phyloP scores from a whole-genome alignment of 352 stramenopile species.

The Peronosclerospora sorghi region DNA sequence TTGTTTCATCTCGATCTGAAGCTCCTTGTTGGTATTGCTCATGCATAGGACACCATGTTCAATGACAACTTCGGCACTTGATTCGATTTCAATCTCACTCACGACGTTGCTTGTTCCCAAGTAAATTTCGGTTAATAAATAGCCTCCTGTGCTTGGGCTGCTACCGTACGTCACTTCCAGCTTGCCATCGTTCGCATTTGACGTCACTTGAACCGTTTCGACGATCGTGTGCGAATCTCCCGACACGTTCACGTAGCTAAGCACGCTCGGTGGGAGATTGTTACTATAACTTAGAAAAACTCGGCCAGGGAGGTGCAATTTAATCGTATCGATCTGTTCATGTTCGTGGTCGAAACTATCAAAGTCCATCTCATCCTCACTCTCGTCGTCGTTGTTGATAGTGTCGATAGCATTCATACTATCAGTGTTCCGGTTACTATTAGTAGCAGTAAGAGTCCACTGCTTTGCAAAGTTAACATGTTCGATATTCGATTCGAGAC shows the following conservation, averaged over 20 bases:
- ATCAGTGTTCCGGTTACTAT: too few relatives aligned
- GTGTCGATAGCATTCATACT: not conserved
- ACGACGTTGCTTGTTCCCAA: slow-evolving; percentile 13
- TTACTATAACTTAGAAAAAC: slow-evolving; percentile 22
- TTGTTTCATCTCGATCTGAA: slow-evolving; percentile 16
- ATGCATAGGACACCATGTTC: slow-evolving; percentile 19
- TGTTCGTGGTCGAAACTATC: too few relatives aligned
- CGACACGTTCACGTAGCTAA: slow-evolving; percentile 29
- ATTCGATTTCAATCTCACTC: slow-evolving; percentile 18
- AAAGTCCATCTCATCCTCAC: too few relatives aligned
- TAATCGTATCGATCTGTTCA: slow-evolving; percentile 13
- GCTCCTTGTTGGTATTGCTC: slow-evolving; percentile 13
- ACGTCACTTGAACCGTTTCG: slow-evolving; percentile 12
- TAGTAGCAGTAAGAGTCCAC: slow-evolving; percentile 18
- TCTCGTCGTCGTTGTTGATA: too few relatives aligned
- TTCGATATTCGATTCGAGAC: slow-evolving; percentile 5
- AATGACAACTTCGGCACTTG: slow-evolving; percentile 17
- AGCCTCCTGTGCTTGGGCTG: slow-evolving; percentile 10
- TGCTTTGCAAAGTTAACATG: slow-evolving; percentile 19
- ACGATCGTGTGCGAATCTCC: slow-evolving; percentile 17
- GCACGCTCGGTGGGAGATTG: slow-evolving; percentile 12
- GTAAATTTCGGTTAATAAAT: slow-evolving; percentile 24
- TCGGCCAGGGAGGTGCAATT: slow-evolving; percentile 15
- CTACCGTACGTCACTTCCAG: slow-evolving; percentile 16
- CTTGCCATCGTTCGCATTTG: slow-evolving; percentile 11